phyloP scores from a whole-genome alignment of 805 yeast genomes.

The Ogataea siamensis region DNA sequence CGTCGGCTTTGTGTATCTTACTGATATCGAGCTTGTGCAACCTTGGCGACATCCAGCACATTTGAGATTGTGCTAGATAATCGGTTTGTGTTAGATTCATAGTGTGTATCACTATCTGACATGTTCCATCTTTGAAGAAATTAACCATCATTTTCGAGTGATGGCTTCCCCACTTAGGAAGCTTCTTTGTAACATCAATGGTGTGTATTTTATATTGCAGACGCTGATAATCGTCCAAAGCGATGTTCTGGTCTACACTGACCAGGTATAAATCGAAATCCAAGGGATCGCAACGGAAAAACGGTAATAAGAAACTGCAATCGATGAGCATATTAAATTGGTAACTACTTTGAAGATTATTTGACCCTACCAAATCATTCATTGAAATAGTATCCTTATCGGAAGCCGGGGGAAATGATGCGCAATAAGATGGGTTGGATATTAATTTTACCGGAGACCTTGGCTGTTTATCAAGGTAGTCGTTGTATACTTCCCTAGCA shows the following conservation, averaged over 20 bases:
- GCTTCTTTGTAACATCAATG: constrained; percentile 30
- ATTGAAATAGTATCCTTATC: constrained; percentile 30
- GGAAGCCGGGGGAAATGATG: constrained; percentile 18
- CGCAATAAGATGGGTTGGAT: constrained; percentile 24
- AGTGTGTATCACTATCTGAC: constrained; percentile 57
- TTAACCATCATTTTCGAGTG: constrained; percentile 71
- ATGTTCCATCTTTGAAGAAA: constrained; percentile 42
- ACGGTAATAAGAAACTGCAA: constrained; percentile 25
- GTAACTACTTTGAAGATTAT: constrained; percentile 24
- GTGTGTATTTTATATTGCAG: constrained; percentile 21
- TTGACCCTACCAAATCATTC: constrained; percentile 28
- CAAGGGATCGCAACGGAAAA: constrained; percentile 22
- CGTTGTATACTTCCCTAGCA: neutral
- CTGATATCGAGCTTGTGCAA: constrained; percentile 16
- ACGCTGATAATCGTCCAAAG: constrained; percentile 34
- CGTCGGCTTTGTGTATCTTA: neutral
- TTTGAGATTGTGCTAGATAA: constrained; percentile 58
- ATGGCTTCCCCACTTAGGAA: constrained; percentile 45
- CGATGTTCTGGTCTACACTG: constrained; percentile 32
- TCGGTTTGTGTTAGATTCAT: constrained; percentile 57
- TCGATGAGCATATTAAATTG: constrained; percentile 37
- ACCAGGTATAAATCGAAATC: constrained; percentile 29
- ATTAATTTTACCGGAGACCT: constrained; percentile 31
- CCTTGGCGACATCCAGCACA: constrained; percentile 61
- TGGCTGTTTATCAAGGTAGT: no score